Percentiles rank a stretch among this genome's conserved stretches.
phyloP scores from a whole-genome alignment of 31 red algal genomes.

The Endocladia muricata region DNA sequence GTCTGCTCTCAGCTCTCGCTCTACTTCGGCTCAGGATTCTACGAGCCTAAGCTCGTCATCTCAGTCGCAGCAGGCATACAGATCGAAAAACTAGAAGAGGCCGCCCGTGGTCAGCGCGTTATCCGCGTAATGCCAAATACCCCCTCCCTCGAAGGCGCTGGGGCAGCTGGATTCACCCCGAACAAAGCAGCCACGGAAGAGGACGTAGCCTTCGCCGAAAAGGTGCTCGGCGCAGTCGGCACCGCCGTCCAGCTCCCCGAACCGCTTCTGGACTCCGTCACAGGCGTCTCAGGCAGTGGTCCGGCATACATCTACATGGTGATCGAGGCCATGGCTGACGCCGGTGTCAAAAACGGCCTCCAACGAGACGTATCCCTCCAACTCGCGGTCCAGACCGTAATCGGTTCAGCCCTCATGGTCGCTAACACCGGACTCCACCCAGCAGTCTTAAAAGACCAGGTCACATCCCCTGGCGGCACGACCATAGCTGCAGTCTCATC shows the following conservation, averaged over 20 bases:
- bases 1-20: no score
- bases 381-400: slow-evolving; percentile 83
- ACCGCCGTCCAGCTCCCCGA: slow-evolving; percentile 56
- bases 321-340: slow-evolving; percentile 96
- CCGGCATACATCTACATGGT: slow-evolving; percentile 94
- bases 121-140: slow-evolving; percentile 96
- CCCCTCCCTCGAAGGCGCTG: slow-evolving; percentile 76
- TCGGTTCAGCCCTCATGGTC: slow-evolving; percentile 84
- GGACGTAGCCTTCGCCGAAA: slow-evolving; percentile 27
- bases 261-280: slow-evolving; percentile 82
- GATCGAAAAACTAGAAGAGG: no score
- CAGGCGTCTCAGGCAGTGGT: slow-evolving; percentile 83
- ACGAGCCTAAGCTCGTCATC: no score
- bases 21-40: no score
- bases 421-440: slow-evolving; percentile 58
- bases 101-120: no score
- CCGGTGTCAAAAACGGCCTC: slow-evolving; percentile 78
- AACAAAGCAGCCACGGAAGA: slow-evolving; percentile 19
- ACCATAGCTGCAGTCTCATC: slow-evolving; percentile 80
- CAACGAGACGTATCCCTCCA: slow-evolving; percentile 61
- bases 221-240: slow-evolving; percentile 51
- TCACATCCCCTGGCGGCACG: slow-evolving; percentile 93
- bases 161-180: slow-evolving; percentile 62
- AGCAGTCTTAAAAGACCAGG: slow-evolving; percentile 84
- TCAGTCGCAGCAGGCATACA: no score